A percentile compares a stretch with the other conserved stretches of the same genome.
Conservation (phyloP, 768 basidiomycete species). For the Suillus alpinus region DNA sequence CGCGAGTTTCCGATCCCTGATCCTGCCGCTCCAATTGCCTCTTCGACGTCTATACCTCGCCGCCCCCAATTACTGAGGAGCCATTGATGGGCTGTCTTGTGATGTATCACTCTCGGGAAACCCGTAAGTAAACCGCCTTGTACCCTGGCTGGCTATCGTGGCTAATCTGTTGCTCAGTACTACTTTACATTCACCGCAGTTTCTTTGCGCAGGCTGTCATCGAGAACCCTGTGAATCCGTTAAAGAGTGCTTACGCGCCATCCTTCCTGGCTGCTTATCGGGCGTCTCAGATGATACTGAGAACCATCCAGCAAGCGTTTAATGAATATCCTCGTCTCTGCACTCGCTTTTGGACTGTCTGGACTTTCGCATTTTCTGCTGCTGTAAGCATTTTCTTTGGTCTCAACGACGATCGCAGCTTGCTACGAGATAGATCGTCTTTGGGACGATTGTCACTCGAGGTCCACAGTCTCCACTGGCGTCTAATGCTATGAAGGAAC, state of each 20-base stretch:
- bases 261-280: constrained; percentile 65
- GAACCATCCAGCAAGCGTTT: constrained; percentile 49
- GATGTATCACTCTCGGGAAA: constrained; percentile 34
- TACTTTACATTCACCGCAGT: constrained; percentile 62
- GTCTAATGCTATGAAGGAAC: constrained; percentile 60
- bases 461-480: constrained; percentile 71
- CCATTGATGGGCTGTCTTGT: constrained; percentile 37
- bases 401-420: background rate
- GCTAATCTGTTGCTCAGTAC: constrained; percentile 33
- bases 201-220: constrained; percentile 75
- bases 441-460: constrained; percentile 76
- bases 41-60: constrained; percentile 30
- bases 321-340: constrained; percentile 43
- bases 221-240: constrained; percentile 62
- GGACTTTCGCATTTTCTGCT: constrained; percentile 59
- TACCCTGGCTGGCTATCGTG: background rate
- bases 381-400: constrained; percentile 35
- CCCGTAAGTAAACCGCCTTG: constrained; percentile 27
- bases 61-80: constrained; percentile 10
- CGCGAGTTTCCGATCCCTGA: constrained; percentile 62
- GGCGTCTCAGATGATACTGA: constrained; percentile 54
- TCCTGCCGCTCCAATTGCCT: constrained; percentile 35
- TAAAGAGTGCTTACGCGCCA: constrained; percentile 61
- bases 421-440: constrained; percentile 55
- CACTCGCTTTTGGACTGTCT: constrained; percentile 58